Conservation (phyloP, 176 grass and related monocot genomes). For the Phragmites australis region DNA sequence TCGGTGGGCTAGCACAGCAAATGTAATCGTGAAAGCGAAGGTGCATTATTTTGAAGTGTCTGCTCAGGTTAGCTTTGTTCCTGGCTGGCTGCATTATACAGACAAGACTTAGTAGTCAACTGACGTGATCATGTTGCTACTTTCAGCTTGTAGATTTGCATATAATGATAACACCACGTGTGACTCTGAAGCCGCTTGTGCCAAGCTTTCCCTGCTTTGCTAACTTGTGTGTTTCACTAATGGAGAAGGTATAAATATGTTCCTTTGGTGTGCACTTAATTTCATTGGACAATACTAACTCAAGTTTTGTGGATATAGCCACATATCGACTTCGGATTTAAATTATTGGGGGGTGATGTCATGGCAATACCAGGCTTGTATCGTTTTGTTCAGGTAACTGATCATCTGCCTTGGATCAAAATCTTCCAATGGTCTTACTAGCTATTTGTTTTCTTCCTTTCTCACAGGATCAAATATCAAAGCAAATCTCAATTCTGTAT, state of each 20-base stretch:
- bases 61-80: constrained; percentile 57
- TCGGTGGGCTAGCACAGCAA: constrained; percentile 77
- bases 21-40: constrained; percentile 57
- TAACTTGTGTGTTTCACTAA: constrained; percentile 65
- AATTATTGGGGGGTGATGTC: constrained; percentile 85
- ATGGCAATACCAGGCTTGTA: constrained; percentile 89
- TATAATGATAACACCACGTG: constrained; percentile 66
- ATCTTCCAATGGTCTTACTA: background rate
- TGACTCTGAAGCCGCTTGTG: constrained; percentile 89
- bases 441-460: background rate
- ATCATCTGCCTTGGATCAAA: background rate
- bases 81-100: constrained; percentile 1
- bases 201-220: constrained; percentile 95
- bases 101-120: background rate
- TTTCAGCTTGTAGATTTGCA: constrained; percentile 79
- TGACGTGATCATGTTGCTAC: constrained; percentile 19
- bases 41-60: constrained; percentile 60
- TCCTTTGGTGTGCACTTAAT: background rate
- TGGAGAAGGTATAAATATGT: constrained; percentile 69
- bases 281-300: constrained; percentile 32
- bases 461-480: constrained; percentile 71
- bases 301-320: constrained; percentile 51
- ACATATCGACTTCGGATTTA: constrained; percentile 76
- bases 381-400: constrained; percentile 72
- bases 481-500: constrained; percentile 79